Evolutionary conservation across 1,139 yeast species (phyloP).

Genomic region (Blastobotrys indianensis): DNA sequence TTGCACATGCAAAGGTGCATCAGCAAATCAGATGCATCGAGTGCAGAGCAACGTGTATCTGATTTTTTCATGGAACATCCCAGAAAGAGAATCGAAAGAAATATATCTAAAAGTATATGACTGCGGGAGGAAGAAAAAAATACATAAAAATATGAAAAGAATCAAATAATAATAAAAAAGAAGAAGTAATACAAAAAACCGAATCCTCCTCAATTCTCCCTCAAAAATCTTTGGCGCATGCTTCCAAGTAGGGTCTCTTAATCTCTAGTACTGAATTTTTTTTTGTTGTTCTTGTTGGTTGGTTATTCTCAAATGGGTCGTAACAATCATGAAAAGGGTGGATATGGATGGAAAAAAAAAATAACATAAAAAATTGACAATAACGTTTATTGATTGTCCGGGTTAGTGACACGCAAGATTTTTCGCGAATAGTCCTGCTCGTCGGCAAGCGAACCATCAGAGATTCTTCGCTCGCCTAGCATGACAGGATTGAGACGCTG

Average conservation of each 20-base stretch:
- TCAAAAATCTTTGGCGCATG: too few species aligned
- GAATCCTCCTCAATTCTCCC: too few species aligned
- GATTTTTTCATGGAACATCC: too few species aligned
- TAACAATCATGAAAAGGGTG: neutral
- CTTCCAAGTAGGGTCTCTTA: too few species aligned
- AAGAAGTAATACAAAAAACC: neutral
- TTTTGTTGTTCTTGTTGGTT: neutral
- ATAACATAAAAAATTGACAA: neutral
- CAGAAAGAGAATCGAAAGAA: too few species aligned
- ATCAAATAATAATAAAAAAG: neutral
- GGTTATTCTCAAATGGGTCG: neutral
- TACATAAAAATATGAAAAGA: neutral
- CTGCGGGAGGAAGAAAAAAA: too few species aligned
- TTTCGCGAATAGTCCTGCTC: conserved; percentile 72
- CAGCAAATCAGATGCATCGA: too few species aligned
- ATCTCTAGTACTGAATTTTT: neutral
- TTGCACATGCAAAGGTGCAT: too few species aligned
- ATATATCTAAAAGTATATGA: too few species aligned
- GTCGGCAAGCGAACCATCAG: conserved; percentile 73
- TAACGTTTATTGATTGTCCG: conserved; percentile 37
- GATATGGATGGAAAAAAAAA: neutral
- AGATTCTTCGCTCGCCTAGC: conserved; percentile 66
- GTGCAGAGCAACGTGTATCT: too few species aligned
- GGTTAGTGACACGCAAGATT: conserved; percentile 68
- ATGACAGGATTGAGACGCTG: conserved; percentile 62